Conservation (phyloP, 2,329 filamentous ascomycete species). For the Ascochyta fabae region DNA sequence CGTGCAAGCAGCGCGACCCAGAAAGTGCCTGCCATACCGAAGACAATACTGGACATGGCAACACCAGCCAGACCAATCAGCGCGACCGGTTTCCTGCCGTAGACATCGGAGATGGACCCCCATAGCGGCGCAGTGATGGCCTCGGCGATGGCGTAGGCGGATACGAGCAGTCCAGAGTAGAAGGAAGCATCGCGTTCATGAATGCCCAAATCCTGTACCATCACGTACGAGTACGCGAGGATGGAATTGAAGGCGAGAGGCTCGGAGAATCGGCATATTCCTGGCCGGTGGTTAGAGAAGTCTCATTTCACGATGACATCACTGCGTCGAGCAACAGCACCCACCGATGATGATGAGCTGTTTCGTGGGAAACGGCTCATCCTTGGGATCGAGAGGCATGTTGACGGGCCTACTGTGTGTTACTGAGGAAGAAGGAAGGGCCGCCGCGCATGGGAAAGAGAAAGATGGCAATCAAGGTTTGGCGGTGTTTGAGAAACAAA, state of each 20-base stretch:
- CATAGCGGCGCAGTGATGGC: slow-evolving; percentile 76
- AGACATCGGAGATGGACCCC: slow-evolving; percentile 50
- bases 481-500: slow-evolving; percentile 16
- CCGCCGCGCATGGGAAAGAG: slow-evolving; percentile 22
- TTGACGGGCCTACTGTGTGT: slow-evolving; percentile 26
- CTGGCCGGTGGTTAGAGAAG: slow-evolving; percentile 55
- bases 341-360: slow-evolving; percentile 55
- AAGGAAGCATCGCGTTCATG: slow-evolving; percentile 67
- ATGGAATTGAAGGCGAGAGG: slow-evolving; percentile 94
- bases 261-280: slow-evolving; percentile 90
- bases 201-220: slow-evolving; percentile 50
- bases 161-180: slow-evolving; percentile 84
- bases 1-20: slow-evolving; percentile 82
- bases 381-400: slow-evolving; percentile 43
- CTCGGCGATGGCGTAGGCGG: slow-evolving; percentile 87
- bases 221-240: slow-evolving; percentile 72
- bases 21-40: slow-evolving; percentile 82
- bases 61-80: slow-evolving; percentile 72
- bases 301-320: slow-evolving; percentile 26
- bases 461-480: slow-evolving; percentile 20
- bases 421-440: slow-evolving; percentile 14
- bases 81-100: slow-evolving; percentile 51
- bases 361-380: slow-evolving; percentile 53
- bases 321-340: slow-evolving; percentile 16
- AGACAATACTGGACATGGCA: slow-evolving; percentile 79